Evolutionary conservation across 257 asterid species (phyloP).

Genomic region (Solanum medicagineum): DNA sequence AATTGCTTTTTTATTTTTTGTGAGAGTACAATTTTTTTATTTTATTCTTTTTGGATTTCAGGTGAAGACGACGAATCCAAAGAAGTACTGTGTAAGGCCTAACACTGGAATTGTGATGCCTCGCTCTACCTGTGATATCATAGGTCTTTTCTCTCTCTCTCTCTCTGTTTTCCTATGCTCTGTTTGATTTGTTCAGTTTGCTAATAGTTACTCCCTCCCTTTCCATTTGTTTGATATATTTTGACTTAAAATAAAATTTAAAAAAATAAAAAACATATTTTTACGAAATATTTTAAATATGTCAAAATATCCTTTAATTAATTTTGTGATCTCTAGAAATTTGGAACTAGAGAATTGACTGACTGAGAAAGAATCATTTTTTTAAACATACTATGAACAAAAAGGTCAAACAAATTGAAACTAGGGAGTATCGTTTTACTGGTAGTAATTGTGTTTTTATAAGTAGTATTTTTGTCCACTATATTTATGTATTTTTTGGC

Average conservation of each 20-base stretch:
- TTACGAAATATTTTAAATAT: too few relatives aligned
- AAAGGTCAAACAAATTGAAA: too few relatives aligned
- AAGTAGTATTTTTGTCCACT: background rate
- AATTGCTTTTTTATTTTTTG: background rate
- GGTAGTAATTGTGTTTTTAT: too few relatives aligned
- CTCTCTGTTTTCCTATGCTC: background rate
- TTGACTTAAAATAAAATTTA: too few relatives aligned
- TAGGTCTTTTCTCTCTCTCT: constrained; percentile 30
- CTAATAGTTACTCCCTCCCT: background rate
- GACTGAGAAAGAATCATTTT: too few relatives aligned
- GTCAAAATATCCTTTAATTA: too few relatives aligned
- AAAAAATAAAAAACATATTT: too few relatives aligned
- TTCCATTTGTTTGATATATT: too few relatives aligned
- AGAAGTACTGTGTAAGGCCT: constrained; percentile 96
- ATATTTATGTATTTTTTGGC: too few relatives aligned
- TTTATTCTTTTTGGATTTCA: constrained; percentile 4
- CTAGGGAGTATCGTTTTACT: background rate
- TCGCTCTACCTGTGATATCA: constrained; percentile 61
- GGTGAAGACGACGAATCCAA: constrained; percentile 99
- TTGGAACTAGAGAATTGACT: too few relatives aligned
- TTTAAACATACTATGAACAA: too few relatives aligned
- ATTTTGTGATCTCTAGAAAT: too few relatives aligned
- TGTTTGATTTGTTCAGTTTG: background rate
- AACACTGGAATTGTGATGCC: constrained; percentile 92
- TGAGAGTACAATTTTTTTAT: background rate